Base-by-base conservation (phyloP, 2,329 filamentous ascomycete genomes). In the Nemania sp. region DNA sequence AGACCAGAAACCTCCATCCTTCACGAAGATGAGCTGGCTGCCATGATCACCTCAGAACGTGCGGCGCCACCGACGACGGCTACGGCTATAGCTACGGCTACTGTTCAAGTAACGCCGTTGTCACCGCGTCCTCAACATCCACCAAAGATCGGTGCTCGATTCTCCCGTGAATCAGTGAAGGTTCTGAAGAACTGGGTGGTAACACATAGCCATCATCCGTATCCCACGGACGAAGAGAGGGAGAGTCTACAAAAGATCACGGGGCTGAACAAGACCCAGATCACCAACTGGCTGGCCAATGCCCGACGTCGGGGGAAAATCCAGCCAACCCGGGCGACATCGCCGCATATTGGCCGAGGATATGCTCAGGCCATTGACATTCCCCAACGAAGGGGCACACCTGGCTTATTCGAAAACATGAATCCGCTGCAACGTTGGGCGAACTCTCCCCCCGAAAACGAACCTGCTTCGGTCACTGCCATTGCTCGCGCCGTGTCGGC, bases 241-340 rank as follows among this genome's bases (percentile, higher is more conserved):
- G 92, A 94, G 72, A 87, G 89, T 69, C 84, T 98, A 27, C 91
- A 93, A 79, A 86, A 87, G 54, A 87, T 92, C 73, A 97, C 94
- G 0, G 93, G 93, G 7, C 84, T 98, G 47, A 94, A 89, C 78
- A 89, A 93, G 74, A 91, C 87, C 15, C 94, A 98, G 76, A 95
- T 97, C 73, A 91, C 90, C 11, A 97, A 97, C 78, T 97, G 94
- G 94, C 88, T 97, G 54, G 94, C 94, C 67, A 97, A 97, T 79
- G 93, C 93, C 65, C 89, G 94, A 51, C 89, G 94, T 64, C 87
- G 94, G 70, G 90, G 92, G 74, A 97, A 97, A 82, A 89, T 92
- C 62, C 88, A 90, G 55, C 84, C 88, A 1, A 89, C 88, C 54
- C 86, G 90, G 70, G 89, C 88, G 32, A 88, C 86, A 20, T 94